These are phyloP conservation scores for Thraustotheca clavata DNA, from an alignment of 352 stramenopile species.

Conservation along the genomic window DNA sequence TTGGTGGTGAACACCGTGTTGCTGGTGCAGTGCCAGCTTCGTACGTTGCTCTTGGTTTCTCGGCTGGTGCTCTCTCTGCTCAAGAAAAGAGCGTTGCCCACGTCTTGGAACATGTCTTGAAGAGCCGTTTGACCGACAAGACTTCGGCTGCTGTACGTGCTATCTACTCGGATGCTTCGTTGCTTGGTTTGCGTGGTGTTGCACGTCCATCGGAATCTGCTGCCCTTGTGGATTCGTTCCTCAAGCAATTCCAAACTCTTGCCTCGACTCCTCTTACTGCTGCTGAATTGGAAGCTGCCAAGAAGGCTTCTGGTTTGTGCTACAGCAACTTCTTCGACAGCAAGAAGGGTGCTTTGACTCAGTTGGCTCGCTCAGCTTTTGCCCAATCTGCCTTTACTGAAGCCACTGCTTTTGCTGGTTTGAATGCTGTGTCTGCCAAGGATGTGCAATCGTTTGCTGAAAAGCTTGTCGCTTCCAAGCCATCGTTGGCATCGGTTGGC, in stretches of 20 bases:
- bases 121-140: constrained; percentile 43
- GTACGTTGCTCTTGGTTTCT: constrained; percentile 65
- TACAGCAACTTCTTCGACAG: constrained; percentile 32
- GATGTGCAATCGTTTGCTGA: constrained; percentile 69
- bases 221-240: constrained; percentile 57
- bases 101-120: constrained; percentile 61
- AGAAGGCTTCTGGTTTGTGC: constrained; percentile 48
- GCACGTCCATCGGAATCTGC: constrained; percentile 43
- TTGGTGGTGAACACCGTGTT: constrained; percentile 68
- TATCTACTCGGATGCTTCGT: constrained; percentile 49
- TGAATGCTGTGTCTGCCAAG: constrained; percentile 43
- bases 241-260: constrained; percentile 64
- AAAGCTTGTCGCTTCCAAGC: constrained; percentile 59
- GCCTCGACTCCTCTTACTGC: constrained; percentile 45
- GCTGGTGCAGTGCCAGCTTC: constrained; percentile 54
- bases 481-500: constrained; percentile 66
- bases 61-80: constrained; percentile 32
- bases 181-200: constrained; percentile 56
- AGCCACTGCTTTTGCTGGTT: constrained; percentile 26
- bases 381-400: constrained; percentile 29
- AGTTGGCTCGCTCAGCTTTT: constrained; percentile 37
- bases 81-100: constrained; percentile 43
- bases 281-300: constrained; percentile 66
- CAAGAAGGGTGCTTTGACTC: constrained; percentile 35
- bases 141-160: constrained; percentile 48